A percentile compares a stretch with the other conserved stretches of the same genome.
Conservation (phyloP, 108 stramenopile genomes). For the Discostella stelligeroides region DNA sequence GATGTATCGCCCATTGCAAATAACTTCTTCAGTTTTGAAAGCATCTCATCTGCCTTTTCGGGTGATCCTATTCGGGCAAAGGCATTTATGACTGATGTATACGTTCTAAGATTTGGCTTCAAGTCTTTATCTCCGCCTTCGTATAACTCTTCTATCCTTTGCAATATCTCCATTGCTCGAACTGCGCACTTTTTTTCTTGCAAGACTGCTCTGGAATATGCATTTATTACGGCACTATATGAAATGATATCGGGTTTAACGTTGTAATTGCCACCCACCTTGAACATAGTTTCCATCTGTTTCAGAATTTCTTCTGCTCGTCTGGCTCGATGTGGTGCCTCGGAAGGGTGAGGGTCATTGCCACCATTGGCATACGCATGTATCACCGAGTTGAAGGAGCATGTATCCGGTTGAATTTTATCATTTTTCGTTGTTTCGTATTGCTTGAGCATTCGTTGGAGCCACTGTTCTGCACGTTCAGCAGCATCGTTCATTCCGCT, state of each 20-base stretch:
- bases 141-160: slow-evolving; percentile 28
- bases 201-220: slow-evolving; percentile 63
- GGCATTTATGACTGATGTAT: slow-evolving; percentile 68
- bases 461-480: slow-evolving; percentile 50
- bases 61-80: slow-evolving; percentile 10
- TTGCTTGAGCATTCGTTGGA: slow-evolving; percentile 53
- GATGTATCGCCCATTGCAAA: slow-evolving; percentile 49
- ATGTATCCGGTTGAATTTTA: slow-evolving; percentile 58
- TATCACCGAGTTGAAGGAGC: slow-evolving; percentile 69
- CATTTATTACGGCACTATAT: slow-evolving; percentile 66
- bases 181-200: slow-evolving; percentile 24
- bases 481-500: slow-evolving; percentile 41
- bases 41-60: slow-evolving; percentile 58
- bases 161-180: slow-evolving; percentile 42
- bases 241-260: slow-evolving; percentile 62
- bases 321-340: slow-evolving; percentile 31
- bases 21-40: slow-evolving; percentile 61
- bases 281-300: slow-evolving; percentile 58
- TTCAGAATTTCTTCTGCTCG: slow-evolving; percentile 57
- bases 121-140: slow-evolving; percentile 55
- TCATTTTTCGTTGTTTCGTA: slow-evolving; percentile 25
- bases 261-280: slow-evolving; percentile 35
- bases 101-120: slow-evolving; percentile 71
- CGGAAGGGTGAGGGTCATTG: slow-evolving; percentile 20
- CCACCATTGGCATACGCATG: slow-evolving; percentile 52